Percentiles rank a stretch among this genome's conserved stretches.
phyloP scores from a whole-genome alignment of 345 rosid genomes.

The Eutrema heterophyllum region DNA sequence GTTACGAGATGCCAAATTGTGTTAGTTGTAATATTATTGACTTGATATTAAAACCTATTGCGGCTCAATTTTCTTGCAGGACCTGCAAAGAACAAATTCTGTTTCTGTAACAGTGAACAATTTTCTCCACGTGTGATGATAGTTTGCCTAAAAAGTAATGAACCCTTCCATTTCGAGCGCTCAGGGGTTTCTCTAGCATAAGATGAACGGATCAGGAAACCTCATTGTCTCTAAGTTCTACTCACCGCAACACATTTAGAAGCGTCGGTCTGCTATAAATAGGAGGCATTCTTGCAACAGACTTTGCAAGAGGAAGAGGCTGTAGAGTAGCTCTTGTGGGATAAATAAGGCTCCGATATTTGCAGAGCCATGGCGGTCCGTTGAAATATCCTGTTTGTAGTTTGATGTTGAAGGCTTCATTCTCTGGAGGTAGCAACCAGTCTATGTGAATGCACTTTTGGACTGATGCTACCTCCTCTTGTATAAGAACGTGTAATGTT shows the following conservation, averaged over 20 bases:
- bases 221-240: background rate
- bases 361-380: background rate
- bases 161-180: constrained; percentile 10
- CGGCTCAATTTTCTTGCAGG: constrained; percentile 43
- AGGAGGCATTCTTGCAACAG: constrained; percentile 21
- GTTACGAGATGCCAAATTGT: background rate
- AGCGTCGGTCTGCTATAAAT: constrained; percentile 33
- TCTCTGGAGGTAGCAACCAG: background rate
- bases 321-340: constrained; percentile 18
- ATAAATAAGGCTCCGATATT: constrained; percentile 15
- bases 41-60: background rate
- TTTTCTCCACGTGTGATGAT: constrained; percentile 65
- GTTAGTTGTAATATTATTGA: background rate
- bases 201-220: background rate
- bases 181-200: background rate
- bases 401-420: background rate
- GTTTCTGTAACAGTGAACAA: constrained; percentile 73
- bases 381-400: background rate
- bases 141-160: background rate
- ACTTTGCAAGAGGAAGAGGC: constrained; percentile 12
- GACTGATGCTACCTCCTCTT: constrained; percentile 6
- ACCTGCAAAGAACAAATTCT: constrained; percentile 73
- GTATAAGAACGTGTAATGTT: background rate
- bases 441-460: background rate
- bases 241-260: no score